Evolutionary conservation across 2,329 filamentous ascomycete species (phyloP).

Genomic region (Pezicula carpinea): DNA sequence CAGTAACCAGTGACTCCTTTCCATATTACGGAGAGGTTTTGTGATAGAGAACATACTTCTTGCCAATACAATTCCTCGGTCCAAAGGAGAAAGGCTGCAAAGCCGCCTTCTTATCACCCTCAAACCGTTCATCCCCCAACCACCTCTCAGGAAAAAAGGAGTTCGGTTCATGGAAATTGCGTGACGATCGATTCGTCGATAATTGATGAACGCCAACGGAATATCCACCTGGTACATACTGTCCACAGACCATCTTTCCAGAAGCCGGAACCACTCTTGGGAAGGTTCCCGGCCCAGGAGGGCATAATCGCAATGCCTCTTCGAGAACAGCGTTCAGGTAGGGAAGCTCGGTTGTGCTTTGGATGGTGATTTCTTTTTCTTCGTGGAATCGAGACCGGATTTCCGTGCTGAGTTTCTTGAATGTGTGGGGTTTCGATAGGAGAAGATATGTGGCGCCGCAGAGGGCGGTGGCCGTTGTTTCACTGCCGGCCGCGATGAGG

Average conservation of each 20-base stretch:
- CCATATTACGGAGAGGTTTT: no score
- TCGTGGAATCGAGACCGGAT: constrained; percentile 26
- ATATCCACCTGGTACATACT: constrained; percentile 6
- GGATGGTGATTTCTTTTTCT: constrained; percentile 29
- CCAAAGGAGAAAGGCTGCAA: constrained; percentile 29
- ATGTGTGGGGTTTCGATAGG: constrained; percentile 2
- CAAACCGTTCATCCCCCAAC: constrained; percentile 27
- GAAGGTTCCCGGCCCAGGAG: constrained; percentile 22
- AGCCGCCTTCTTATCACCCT: constrained; percentile 22
- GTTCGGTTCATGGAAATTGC: constrained; percentile 24
- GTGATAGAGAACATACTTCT: constrained; percentile 20
- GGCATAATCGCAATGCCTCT: constrained; percentile 31
- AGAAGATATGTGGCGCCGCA: constrained; percentile 14
- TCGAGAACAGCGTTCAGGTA: constrained; percentile 33
- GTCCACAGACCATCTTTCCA: constrained; percentile 3
- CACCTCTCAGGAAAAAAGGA: constrained; percentile 32
- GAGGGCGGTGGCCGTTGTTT: constrained; percentile 28
- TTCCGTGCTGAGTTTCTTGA: constrained; percentile 24
- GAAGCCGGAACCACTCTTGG: constrained; percentile 1
- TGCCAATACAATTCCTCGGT: constrained; percentile 31
- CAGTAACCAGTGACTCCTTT: no score
- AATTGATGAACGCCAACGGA: constrained; percentile 25
- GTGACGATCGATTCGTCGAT: constrained; percentile 25
- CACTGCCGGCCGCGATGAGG: constrained; percentile 21
- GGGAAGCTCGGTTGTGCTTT: constrained; percentile 20